phyloP scores from a whole-genome alignment of 495 filamentous ascomycete genomes.

The Lichina pygmaea region DNA sequence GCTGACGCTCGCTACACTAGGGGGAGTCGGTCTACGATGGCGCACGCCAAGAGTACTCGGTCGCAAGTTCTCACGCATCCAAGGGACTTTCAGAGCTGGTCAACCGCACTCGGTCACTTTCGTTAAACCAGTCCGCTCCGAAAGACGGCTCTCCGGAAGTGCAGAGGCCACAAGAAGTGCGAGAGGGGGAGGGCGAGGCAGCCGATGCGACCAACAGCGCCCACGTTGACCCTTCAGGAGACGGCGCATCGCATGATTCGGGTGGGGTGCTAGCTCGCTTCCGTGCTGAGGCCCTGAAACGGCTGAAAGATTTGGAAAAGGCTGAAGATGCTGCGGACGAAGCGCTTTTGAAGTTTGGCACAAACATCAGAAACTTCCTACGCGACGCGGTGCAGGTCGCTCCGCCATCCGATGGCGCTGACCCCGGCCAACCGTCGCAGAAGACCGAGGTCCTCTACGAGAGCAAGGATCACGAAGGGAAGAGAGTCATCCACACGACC shows the following conservation, averaged over 20 bases:
- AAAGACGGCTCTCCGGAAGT: constrained; percentile 2
- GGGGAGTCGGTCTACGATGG: constrained; percentile 69
- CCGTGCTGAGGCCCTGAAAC: constrained; percentile 52
- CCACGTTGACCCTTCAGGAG: background rate
- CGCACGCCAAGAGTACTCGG: constrained; percentile 52
- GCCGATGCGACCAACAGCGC: background rate
- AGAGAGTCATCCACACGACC: constrained; percentile 74
- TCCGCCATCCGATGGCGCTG: constrained; percentile 24
- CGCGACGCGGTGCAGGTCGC: constrained; percentile 75
- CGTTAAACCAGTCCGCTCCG: constrained; percentile 23
- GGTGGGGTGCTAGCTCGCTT: constrained; percentile 61
- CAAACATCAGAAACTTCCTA: constrained; percentile 74
- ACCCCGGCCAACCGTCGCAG: constrained; percentile 10
- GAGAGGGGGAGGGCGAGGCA: constrained; percentile 10
- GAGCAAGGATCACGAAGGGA: constrained; percentile 72
- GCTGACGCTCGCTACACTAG: constrained; percentile 11
- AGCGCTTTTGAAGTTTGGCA: constrained; percentile 76
- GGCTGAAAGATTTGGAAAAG: constrained; percentile 72
- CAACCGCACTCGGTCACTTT: constrained; percentile 45
- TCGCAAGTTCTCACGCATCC: constrained; percentile 53
- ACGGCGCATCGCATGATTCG: background rate
- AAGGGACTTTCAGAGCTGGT: constrained; percentile 55
- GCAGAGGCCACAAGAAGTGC: constrained; percentile 8
- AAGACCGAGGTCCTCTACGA: constrained; percentile 48
- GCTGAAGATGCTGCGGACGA: constrained; percentile 97